Conservation (phyloP, 805 yeast genomes). For the Metschnikowia amazonensis region DNA sequence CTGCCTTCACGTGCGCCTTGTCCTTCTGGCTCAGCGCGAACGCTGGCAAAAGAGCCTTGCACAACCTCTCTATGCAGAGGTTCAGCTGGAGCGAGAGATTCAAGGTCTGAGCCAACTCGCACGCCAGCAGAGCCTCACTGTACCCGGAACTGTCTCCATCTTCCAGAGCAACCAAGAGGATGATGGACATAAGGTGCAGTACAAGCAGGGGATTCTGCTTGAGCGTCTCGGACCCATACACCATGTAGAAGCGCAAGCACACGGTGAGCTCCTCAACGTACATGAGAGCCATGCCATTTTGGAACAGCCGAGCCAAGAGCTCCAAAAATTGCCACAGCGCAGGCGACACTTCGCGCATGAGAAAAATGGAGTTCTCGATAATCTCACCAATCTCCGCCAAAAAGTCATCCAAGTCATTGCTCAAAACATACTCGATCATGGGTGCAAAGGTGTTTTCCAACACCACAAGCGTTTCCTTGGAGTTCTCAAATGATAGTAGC, state of each 20-base stretch:
- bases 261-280: slow-evolving; percentile 75
- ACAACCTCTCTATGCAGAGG: slow-evolving; percentile 43
- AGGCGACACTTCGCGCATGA: slow-evolving; percentile 45
- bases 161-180: slow-evolving; percentile 38
- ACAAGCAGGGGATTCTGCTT: slow-evolving; percentile 41
- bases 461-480: slow-evolving; percentile 58
- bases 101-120: slow-evolving; percentile 62
- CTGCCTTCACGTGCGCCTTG: slow-evolving; percentile 26
- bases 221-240: slow-evolving; percentile 44
- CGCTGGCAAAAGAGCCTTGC: slow-evolving; percentile 42
- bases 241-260: slow-evolving; percentile 68
- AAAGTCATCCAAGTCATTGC: slow-evolving; percentile 65
- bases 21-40: slow-evolving; percentile 26
- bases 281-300: slow-evolving; percentile 52
- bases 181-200: slow-evolving; percentile 48
- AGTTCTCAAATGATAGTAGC: slow-evolving; percentile 75
- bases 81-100: slow-evolving; percentile 55
- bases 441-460: slow-evolving; percentile 70
- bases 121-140: slow-evolving; percentile 54
- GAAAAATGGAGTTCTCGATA: slow-evolving; percentile 45
- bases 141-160: slow-evolving; percentile 46
- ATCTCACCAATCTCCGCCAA: slow-evolving; percentile 74
- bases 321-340: slow-evolving; percentile 72
- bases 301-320: slow-evolving; percentile 32
- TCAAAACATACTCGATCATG: slow-evolving; percentile 62